Base-by-base conservation (phyloP, 2,329 filamentous ascomycete species). In the Hypomyces rosellus region DNA sequence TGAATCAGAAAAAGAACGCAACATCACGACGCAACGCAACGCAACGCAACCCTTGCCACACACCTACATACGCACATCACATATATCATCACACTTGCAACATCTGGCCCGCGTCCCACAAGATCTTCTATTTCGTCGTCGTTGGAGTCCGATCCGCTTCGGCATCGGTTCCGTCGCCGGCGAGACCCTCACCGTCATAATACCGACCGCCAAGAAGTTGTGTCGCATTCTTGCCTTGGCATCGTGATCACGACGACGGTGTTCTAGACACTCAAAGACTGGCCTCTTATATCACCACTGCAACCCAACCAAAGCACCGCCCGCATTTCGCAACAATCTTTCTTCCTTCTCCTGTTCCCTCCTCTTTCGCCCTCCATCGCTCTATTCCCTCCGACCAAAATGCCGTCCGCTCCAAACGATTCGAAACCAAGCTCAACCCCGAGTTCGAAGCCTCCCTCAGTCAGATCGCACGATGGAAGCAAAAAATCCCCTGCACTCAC, bases 391-490 rank as follows among this genome's bases (percentile, higher is more conserved):
- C 41, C 45, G 41, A 5, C 54, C 46, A 68, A 62, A 56, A 69
- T 69, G 67, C 65, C 63, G 54, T 61, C 65, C 34, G 57, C 59
- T 52, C 56, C 59, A 41, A 48, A 54, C 54, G 59, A 63, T 34
- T 64, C 65, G 42, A 68, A 70, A 54, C 65, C 69, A 30, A 63
- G 69, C 45, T 75, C 74, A 49, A 65, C 64, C 53, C 65, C 70
- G 55, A 72, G 70, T 46, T 78, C 75, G 20, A 75, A 77, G 55
- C 65, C 75, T 14, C 73, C 75, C 14, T 78, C 75, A 8, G 63
- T 78, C 58, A 73, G 69, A 57, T 78, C 76, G 33, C 65, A 75
- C 51, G 71, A 76, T 55, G 67, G 65, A 46, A 61, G 61, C 51
- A 69, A 63, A 52, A 65, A 61, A 48, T 74, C 74, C 9, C 73